A percentile compares a stretch with the other conserved stretches of the same genome.
These are phyloP conservation scores for Leccinum subfulvum DNA, from an alignment of 1,284 basidiomycete species.

Conservation along the genomic window DNA sequence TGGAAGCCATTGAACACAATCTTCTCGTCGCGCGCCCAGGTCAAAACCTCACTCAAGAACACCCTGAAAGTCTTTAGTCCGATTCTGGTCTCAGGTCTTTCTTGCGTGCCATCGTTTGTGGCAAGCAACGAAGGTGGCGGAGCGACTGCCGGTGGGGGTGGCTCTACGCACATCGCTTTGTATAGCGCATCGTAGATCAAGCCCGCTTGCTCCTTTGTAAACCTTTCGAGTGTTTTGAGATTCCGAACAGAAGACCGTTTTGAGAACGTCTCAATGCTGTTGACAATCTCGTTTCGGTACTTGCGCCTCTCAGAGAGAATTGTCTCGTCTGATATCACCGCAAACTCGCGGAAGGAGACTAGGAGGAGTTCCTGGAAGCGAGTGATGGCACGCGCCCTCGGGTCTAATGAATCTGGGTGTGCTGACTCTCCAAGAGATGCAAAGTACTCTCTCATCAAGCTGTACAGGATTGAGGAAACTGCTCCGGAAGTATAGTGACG, in stretches of 20 bases:
- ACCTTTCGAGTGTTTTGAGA: slow-evolving; percentile 77
- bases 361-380: slow-evolving; percentile 97
- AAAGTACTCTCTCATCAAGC: slow-evolving; percentile 94
- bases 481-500: neutral
- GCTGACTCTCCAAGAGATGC: slow-evolving; percentile 92
- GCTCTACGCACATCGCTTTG: slow-evolving; percentile 80
- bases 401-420: slow-evolving; percentile 86
- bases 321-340: slow-evolving; percentile 93
- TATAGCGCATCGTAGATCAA: slow-evolving; percentile 90
- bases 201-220: slow-evolving; percentile 88
- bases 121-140: slow-evolving; percentile 52
- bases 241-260: slow-evolving; percentile 95
- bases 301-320: slow-evolving; percentile 86
- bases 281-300: slow-evolving; percentile 88
- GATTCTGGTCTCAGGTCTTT: slow-evolving; percentile 88
- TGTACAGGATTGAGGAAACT: slow-evolving; percentile 29
- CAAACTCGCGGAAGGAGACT: slow-evolving; percentile 96
- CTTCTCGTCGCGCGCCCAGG: slow-evolving; percentile 96
- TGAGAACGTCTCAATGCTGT: slow-evolving; percentile 93
- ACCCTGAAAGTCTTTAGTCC: slow-evolving; percentile 84
- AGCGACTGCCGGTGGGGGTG: slow-evolving; percentile 53
- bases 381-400: slow-evolving; percentile 91
- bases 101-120: slow-evolving; percentile 58
- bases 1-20: slow-evolving; percentile 91
- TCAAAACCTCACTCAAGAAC: slow-evolving; percentile 91